Conservation (phyloP, 768 basidiomycete genomes). For the Tricholoma sp. region DNA sequence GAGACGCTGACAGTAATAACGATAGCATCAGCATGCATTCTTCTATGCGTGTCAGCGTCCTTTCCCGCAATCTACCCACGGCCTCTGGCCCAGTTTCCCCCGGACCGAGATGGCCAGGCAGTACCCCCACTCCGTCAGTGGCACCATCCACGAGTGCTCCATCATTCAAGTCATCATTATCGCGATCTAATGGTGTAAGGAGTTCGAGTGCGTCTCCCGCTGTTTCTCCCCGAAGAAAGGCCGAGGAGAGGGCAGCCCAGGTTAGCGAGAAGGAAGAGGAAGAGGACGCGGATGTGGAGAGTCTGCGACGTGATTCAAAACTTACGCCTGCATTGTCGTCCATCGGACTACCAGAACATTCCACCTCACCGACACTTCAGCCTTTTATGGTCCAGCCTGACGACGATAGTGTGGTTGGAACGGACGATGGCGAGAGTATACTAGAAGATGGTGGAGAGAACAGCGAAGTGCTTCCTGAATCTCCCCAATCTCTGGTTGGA, state of each 20-base stretch:
- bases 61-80: slow-evolving; percentile 26
- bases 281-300: slow-evolving; percentile 18
- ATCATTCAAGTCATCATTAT: slow-evolving; percentile 45
- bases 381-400: slow-evolving; percentile 23
- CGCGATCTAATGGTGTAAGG: slow-evolving; percentile 30
- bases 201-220: slow-evolving; percentile 10
- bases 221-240: background rate
- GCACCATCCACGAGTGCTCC: slow-evolving; percentile 22
- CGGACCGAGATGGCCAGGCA: slow-evolving; percentile 6
- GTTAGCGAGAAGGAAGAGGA: slow-evolving; percentile 18
- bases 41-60: slow-evolving; percentile 37
- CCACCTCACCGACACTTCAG: slow-evolving; percentile 12
- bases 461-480: background rate
- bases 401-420: slow-evolving; percentile 5
- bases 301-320: slow-evolving; percentile 65
- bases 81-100: slow-evolving; percentile 3
- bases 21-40: slow-evolving; percentile 35
- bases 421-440: slow-evolving; percentile 4
- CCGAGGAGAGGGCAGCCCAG: background rate
- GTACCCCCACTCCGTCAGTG: slow-evolving; percentile 3
- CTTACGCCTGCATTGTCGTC: slow-evolving; percentile 45
- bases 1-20: slow-evolving; percentile 37
- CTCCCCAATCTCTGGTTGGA: background rate
- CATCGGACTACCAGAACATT: slow-evolving; percentile 11
- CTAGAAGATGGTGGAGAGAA: background rate